phyloP scores from a whole-genome alignment of 352 stramenopile genomes.

The Phytopythium vexans region DNA sequence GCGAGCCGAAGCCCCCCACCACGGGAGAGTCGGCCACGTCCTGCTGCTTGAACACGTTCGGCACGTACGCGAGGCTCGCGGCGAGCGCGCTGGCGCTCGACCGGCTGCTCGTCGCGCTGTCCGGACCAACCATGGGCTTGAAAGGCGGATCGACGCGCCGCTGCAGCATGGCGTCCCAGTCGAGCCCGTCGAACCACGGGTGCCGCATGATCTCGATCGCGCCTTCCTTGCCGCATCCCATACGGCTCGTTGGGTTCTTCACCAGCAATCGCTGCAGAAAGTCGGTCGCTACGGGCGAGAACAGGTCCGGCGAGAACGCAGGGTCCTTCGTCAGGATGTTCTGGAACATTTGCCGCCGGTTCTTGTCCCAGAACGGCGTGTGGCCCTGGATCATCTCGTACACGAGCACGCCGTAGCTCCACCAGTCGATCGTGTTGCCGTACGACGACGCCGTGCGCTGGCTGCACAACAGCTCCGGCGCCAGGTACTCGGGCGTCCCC shows the following conservation, averaged over 20 bases:
- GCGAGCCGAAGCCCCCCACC: conserved; percentile 38
- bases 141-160: conserved; percentile 69
- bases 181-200: conserved; percentile 70
- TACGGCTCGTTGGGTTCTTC: conserved; percentile 62
- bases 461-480: conserved; percentile 73
- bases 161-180: conserved; percentile 76
- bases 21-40: conserved; percentile 81
- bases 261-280: conserved; percentile 68
- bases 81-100: conserved; percentile 52
- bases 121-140: conserved; percentile 43
- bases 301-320: conserved; percentile 52
- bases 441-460: conserved; percentile 74
- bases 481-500: conserved; percentile 82
- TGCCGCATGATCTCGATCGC: conserved; percentile 82
- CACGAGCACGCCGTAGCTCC: conserved; percentile 81
- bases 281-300: conserved; percentile 62
- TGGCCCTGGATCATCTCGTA: conserved; percentile 88
- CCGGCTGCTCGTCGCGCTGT: conserved; percentile 25
- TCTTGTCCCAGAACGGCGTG: conserved; percentile 84
- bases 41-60: conserved; percentile 78
- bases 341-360: conserved; percentile 83
- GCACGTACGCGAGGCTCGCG: conserved; percentile 74
- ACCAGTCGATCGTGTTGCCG: conserved; percentile 88
- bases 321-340: conserved; percentile 79
- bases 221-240: conserved; percentile 61